Conservation (phyloP, 176 grass and related monocot species). For the Eragrostis nindensis region DNA sequence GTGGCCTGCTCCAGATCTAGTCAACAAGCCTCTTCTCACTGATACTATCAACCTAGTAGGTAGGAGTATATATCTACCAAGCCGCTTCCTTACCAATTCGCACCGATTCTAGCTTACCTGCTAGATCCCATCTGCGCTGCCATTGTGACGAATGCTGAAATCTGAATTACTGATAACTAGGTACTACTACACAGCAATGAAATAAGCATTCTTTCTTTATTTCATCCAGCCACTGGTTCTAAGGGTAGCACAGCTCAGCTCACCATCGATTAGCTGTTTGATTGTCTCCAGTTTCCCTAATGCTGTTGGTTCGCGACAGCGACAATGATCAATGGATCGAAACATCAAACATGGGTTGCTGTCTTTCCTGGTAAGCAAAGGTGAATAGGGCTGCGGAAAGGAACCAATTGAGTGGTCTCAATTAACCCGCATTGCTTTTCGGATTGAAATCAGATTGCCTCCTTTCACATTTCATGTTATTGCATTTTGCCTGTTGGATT, state of each 20-base stretch:
- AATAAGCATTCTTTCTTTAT: neutral
- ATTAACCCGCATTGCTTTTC: neutral
- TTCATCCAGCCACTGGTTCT: neutral
- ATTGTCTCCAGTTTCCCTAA: neutral
- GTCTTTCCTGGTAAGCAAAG: constrained; percentile 32
- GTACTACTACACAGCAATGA: too few species aligned
- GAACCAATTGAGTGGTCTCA: neutral
- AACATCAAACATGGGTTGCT: too few species aligned
- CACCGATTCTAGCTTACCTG: too few species aligned
- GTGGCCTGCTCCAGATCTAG: neutral
- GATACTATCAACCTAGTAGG: too few species aligned
- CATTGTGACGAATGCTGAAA: too few species aligned
- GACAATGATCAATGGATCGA: too few species aligned
- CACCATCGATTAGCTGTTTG: too few species aligned
- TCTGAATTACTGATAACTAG: too few species aligned
- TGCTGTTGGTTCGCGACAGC: neutral
- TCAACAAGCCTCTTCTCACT: neutral
- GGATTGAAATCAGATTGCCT: neutral
- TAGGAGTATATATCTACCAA: too few species aligned
- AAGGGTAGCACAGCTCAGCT: neutral
- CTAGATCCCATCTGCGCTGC: too few species aligned
- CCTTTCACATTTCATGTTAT: neutral
- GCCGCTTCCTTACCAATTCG: too few species aligned
- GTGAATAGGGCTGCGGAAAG: neutral
- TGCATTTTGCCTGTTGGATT: neutral